Base-by-base conservation (phyloP, 2,329 filamentous ascomycete species). In the Teratosphaeria destructans region DNA sequence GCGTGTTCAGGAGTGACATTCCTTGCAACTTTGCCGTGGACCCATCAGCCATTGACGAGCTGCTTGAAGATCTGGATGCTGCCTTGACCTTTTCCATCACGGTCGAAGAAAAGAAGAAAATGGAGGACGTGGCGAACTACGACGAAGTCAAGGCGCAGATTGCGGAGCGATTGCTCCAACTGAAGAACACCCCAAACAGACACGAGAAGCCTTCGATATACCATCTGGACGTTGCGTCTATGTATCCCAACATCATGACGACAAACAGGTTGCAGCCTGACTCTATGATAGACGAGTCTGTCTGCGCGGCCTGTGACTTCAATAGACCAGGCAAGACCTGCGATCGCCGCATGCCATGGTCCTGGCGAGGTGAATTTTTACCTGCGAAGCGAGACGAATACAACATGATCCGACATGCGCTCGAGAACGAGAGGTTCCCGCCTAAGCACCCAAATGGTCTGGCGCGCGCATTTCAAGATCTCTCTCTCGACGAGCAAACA, bases 211-310 rank as follows among this genome's bases (percentile, higher is more conserved):
- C 94, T 4, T 82, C 95, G 35, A 99, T 99, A 65, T 99, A 99
- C 76, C 94, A 99, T 80, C 79, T 99, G 76, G 94, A 99, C 71
- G 95, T 99, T 60, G 94, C 94, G 19, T 96, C 94, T 61, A 99
- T 99, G 94, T 99, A 99, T 72, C 94, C 94, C 10, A 99, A 99
- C 74, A 99, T 99, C 73, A 99, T 99, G 95, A 99, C 95, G 1
- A 99, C 94, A 1, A 99, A 99, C 74, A 88, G 94, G 73, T 76
- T 99, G 54, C 94, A 99, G 67, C 94, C 94, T 0, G 94, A 99
- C 74, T 97, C 94, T n/a, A 95, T 99, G 91, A 95, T 99, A 58
- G 81, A 93, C 55, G 95, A 99, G 72, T 90, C 92, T 0, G 90
- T 96, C 68, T 99, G 95, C 69, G 94, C 94, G 2, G 92, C 94